phyloP scores from a whole-genome alignment of 1,139 yeast species.

The Geotrichum phurueaensis region DNA sequence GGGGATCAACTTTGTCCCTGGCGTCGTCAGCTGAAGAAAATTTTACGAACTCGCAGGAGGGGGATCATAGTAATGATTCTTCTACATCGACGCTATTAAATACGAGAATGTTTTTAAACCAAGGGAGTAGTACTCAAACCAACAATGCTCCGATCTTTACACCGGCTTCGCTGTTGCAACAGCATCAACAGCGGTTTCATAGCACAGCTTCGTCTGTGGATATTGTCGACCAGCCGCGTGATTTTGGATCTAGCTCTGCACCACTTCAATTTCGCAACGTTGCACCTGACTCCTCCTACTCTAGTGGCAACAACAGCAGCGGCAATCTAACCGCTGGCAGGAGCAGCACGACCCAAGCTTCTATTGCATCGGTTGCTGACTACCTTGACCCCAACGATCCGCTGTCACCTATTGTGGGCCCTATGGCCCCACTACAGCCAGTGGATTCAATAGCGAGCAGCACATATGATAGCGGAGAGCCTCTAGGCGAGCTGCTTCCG shows the following conservation, averaged over 20 bases:
- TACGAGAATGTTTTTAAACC: background rate
- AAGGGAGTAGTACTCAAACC: background rate
- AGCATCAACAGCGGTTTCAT: conserved; percentile 1
- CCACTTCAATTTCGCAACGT: background rate
- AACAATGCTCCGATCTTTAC: background rate
- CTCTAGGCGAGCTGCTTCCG: conserved; percentile 7
- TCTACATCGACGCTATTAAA: background rate
- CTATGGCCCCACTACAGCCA: background rate
- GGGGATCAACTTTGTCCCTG: background rate
- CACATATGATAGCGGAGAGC: background rate
- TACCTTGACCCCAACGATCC: conserved; percentile 6
- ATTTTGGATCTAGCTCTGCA: background rate
- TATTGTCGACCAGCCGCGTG: conserved; percentile 5
- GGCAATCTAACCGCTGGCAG: background rate
- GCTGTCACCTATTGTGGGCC: background rate
- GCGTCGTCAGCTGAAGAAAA: background rate
- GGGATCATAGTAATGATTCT: background rate
- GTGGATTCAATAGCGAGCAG: background rate
- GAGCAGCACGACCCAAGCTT: background rate
- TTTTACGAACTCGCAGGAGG: background rate
- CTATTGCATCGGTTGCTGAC: background rate
- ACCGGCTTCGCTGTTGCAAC: background rate
- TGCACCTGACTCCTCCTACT: background rate
- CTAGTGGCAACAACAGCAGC: background rate
- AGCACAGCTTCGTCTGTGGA: conserved; percentile 1